Evolutionary conservation across 164 flowering plant species (phyloP).

Genomic region (Vitis labrusca): DNA sequence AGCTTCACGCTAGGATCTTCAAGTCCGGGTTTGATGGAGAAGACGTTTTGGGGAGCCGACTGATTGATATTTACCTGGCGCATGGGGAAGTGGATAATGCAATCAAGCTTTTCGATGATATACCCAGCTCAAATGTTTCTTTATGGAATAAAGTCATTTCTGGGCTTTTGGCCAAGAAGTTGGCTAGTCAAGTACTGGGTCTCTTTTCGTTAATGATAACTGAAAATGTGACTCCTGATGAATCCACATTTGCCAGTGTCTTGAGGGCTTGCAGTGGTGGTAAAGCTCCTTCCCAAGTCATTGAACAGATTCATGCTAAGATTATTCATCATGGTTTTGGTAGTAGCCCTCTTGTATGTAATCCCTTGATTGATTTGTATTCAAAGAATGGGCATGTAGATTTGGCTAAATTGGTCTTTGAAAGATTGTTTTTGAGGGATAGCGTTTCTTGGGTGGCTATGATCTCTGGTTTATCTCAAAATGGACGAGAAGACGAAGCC

Average conservation of each 20-base stretch:
- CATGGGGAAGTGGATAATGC: slow-evolving; percentile 23
- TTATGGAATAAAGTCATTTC: slow-evolving; percentile 28
- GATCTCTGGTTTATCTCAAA: slow-evolving; percentile 42
- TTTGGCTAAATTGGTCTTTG: slow-evolving; percentile 29
- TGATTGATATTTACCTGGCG: slow-evolving; percentile 19
- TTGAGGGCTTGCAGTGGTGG: slow-evolving; percentile 27
- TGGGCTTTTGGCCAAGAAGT: slow-evolving; percentile 16
- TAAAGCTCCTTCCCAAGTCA: slow-evolving; percentile 15
- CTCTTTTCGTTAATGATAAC: slow-evolving; percentile 20
- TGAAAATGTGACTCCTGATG: slow-evolving; percentile 21
- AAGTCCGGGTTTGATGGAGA: slow-evolving; percentile 31
- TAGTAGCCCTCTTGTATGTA: slow-evolving; percentile 22
- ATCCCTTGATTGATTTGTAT: slow-evolving; percentile 35
- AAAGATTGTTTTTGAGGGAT: slow-evolving; percentile 22
- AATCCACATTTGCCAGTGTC: slow-evolving; percentile 24
- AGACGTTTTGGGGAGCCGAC: slow-evolving; percentile 9
- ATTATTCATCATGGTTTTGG: slow-evolving; percentile 29
- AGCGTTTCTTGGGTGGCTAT: slow-evolving; percentile 43
- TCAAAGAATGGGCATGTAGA: slow-evolving; percentile 27
- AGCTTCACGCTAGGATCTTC: slow-evolving; percentile 30
- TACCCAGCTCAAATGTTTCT: slow-evolving; percentile 16
- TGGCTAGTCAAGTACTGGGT: slow-evolving; percentile 13
- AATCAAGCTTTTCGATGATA: slow-evolving; percentile 29
- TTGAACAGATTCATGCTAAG: slow-evolving; percentile 35
- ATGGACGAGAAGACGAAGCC: slow-evolving; percentile 31